Percentiles rank a stretch among this genome's conserved stretches.
phyloP scores from a whole-genome alignment of 768 basidiomycete species.

The Mycena capillaripes region DNA sequence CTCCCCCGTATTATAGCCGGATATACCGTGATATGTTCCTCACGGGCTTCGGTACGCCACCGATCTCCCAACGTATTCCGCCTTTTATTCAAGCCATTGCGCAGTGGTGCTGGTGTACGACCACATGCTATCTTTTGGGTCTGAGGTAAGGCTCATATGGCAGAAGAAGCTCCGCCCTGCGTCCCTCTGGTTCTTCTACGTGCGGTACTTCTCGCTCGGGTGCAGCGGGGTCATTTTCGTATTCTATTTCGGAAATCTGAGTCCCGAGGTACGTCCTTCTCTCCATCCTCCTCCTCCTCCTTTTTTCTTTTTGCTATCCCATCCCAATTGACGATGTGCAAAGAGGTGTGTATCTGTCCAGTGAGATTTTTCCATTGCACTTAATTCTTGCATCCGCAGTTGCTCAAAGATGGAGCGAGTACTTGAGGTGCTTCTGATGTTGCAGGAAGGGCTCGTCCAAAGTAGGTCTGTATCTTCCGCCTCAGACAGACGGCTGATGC shows the following conservation, averaged over 20 bases:
- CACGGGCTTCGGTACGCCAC: slow-evolving; percentile 24
- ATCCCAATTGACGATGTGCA: too few relatives aligned
- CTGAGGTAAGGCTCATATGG: slow-evolving; percentile 30
- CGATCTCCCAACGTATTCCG: not conserved
- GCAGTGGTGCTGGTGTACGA: slow-evolving; percentile 32
- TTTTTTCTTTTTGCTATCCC: too few relatives aligned
- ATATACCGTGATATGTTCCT: slow-evolving; percentile 32
- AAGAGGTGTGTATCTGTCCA: too few relatives aligned
- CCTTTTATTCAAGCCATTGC: not conserved
- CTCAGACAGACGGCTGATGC: not conserved
- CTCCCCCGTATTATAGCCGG: not conserved
- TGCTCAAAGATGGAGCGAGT: slow-evolving; percentile 28
- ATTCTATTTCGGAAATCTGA: slow-evolving; percentile 27
- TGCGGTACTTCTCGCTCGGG: slow-evolving; percentile 26
- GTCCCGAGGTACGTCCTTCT: not conserved
- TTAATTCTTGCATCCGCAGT: not conserved
- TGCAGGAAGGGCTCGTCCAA: slow-evolving; percentile 24
- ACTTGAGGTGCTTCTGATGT: slow-evolving; percentile 15
- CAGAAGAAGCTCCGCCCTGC: not conserved
- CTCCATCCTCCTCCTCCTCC: not conserved
- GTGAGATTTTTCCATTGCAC: not conserved
- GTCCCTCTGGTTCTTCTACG: slow-evolving; percentile 20
- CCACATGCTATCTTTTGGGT: slow-evolving; percentile 23
- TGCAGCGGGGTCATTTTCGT: slow-evolving; percentile 4
- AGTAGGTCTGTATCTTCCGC: not conserved